Percentiles rank a stretch among this genome's conserved stretches.
These are phyloP conservation scores for Chaetoscypha palmicola DNA, from an alignment of 2,329 filamentous ascomycete genomes.

Conservation along the genomic window DNA sequence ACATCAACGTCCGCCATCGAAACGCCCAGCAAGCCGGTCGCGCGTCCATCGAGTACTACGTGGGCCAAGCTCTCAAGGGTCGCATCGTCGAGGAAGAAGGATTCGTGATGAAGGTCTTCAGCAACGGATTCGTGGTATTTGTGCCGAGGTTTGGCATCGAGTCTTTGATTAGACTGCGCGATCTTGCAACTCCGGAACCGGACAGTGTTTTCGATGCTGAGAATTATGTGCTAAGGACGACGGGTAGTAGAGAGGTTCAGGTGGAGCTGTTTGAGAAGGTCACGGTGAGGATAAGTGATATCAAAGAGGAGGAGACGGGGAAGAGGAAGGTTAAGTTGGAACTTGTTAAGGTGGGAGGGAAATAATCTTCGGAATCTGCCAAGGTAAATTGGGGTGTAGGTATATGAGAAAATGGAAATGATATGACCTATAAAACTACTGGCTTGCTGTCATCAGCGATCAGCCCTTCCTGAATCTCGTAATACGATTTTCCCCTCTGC, in stretches of 20 bases:
- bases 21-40: conserved; percentile 95
- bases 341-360: conserved; percentile 38
- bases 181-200: conserved; percentile 71
- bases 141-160: conserved; percentile 95
- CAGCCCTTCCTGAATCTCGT: too few relatives aligned
- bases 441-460: too few relatives aligned
- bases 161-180: conserved; percentile 77
- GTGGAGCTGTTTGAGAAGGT: conserved; percentile 92
- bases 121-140: conserved; percentile 94
- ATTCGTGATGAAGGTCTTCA: conserved; percentile 95
- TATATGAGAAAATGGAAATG: too few relatives aligned
- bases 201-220: conserved; percentile 81
- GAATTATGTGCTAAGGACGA: conserved; percentile 65
- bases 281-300: conserved; percentile 78
- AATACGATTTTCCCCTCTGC: too few relatives aligned
- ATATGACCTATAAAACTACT: too few relatives aligned
- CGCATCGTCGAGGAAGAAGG: conserved; percentile 73
- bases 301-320: conserved; percentile 90
- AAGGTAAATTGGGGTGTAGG: too few relatives aligned
- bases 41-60: conserved; percentile 94
- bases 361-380: too few relatives aligned
- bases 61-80: conserved; percentile 88
- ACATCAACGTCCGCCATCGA: conserved; percentile 95
- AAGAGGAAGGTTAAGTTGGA: conserved; percentile 86
- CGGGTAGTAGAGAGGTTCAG: conserved; percentile 46